Base-by-base conservation (phyloP, 495 filamentous ascomycete genomes). In the Aspergillus sparsus region DNA sequence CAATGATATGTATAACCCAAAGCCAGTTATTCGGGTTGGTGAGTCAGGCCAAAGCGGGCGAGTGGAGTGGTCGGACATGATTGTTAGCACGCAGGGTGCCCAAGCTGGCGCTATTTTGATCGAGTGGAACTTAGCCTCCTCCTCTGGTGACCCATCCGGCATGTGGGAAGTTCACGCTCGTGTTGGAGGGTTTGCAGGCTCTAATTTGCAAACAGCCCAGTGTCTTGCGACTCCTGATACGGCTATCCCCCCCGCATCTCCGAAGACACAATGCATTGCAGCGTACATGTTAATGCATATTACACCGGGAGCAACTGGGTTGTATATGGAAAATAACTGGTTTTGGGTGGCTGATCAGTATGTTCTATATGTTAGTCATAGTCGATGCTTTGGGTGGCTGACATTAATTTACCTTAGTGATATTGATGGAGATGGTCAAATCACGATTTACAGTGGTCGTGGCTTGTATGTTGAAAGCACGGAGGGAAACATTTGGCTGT, bases 231-330 rank as follows among this genome's bases (percentile, higher is more conserved):
- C 71, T 1, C 61, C 60, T 1, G 71, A 45, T 2, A 45, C 66
- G 13, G 57, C 63, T 2, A 67, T n/a, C n/a, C n/a, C n/a, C n/a
- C n/a, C 71, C 6, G 74, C 79, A 33, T 44, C 66, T 27, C 62
- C 74, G 9, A 91, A 89, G 61, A 77, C 89, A 60, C 10, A 57
- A 21, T 57, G 55, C 15, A 57, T 57, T 37, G 82, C 80, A 1
- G 89, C 82, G 4, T 90, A 85, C 66, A 80, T 89, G 75, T 77
- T 78, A 39, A 81, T 91, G 80, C 86, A 91, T 68, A 74, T 92
- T 49, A 86, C 89, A 0, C 69, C 63, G 12, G 65, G 62, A 0
- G 83, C 83, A 0, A 72, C 77, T 1, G 64, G 66, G 16, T 68
- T 71, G 33, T 89, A 89, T 66, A 59, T 86, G 63, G 87, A 91